Percentiles rank a stretch among this genome's conserved stretches.
Evolutionary conservation across 768 basidiomycete species (phyloP).

Genomic region (Calocybe gangraenosa): DNA sequence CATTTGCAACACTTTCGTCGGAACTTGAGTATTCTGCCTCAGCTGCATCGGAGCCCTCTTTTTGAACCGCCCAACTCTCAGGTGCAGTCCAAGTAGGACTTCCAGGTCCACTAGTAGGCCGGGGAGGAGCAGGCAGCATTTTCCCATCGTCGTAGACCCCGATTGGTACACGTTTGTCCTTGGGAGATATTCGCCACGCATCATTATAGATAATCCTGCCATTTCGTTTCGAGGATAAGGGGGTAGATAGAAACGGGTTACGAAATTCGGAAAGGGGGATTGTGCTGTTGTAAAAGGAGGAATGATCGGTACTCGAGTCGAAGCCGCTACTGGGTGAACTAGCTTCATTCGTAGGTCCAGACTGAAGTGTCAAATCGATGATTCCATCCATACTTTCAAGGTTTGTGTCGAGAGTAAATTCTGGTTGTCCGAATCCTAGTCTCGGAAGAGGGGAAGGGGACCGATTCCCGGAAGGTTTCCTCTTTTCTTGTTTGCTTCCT

Average conservation of each 20-base stretch:
- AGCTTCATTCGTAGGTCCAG: constrained; percentile 22
- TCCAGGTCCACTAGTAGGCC: constrained; percentile 6
- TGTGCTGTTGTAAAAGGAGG: constrained; percentile 18
- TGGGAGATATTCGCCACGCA: constrained; percentile 49
- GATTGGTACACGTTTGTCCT: constrained; percentile 17
- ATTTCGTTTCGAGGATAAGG: constrained; percentile 22
- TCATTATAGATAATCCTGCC: constrained; percentile 21
- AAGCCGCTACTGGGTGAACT: constrained; percentile 41
- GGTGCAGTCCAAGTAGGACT: constrained; percentile 57
- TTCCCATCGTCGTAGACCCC: constrained; percentile 5
- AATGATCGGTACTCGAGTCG: constrained; percentile 31
- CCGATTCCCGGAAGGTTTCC: constrained; percentile 26
- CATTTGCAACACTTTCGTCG: constrained; percentile 17
- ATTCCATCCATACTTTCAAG: constrained; percentile 81
- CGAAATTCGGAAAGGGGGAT: constrained; percentile 31
- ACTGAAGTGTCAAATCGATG: constrained; percentile 40
- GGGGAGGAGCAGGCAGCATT: constrained; percentile 9
- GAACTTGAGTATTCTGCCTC: constrained; percentile 27
- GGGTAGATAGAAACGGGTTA: constrained; percentile 36
- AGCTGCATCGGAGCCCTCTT: constrained; percentile 35
- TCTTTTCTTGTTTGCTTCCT: constrained; percentile 28
- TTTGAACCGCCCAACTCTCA: constrained; percentile 73
- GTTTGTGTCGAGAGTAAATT: constrained; percentile 58
- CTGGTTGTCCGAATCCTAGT: constrained; percentile 25
- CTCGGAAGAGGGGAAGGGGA: constrained; percentile 26